Conservation (phyloP, 306 rosid species). For the Trifolium repens region DNA sequence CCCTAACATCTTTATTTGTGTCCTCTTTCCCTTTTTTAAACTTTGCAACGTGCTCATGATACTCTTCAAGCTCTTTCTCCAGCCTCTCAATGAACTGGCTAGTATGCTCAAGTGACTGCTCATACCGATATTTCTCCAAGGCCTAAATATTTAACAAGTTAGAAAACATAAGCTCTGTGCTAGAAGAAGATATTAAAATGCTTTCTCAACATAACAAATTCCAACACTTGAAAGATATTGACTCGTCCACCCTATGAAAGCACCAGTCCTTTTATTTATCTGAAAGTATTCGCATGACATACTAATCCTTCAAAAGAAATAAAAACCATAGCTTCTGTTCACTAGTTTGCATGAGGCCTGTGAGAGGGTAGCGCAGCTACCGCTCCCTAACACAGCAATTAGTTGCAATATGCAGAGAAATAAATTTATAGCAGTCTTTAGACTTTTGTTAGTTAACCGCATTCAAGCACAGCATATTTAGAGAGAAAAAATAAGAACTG, state of each 20-base stretch:
- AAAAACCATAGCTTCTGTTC: constrained; percentile 10
- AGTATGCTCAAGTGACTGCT: constrained; percentile 85
- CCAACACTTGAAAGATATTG: constrained; percentile 2
- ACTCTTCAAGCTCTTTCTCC: constrained; percentile 84
- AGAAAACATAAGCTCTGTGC: constrained; percentile 8
- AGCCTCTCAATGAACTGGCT: constrained; percentile 85
- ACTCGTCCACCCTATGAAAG: constrained; percentile 10
- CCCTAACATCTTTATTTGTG: constrained; percentile 36
- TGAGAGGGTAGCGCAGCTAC: not conserved
- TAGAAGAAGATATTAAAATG: constrained; percentile 23
- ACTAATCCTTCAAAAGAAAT: not conserved
- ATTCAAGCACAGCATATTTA: not conserved
- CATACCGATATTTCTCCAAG: constrained; percentile 70
- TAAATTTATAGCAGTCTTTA: constrained; percentile 9
- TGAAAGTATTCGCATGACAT: not conserved
- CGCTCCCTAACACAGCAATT: not conserved
- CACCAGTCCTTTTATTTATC: not conserved
- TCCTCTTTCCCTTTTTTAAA: constrained; percentile 57
- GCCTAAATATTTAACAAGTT: constrained; percentile 60
- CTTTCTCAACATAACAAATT: constrained; percentile 17
- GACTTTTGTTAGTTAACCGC: not conserved
- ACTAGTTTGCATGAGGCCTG: not conserved
- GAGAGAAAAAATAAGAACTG: not conserved
- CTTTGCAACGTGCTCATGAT: constrained; percentile 60
- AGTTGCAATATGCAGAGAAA: not conserved